A percentile compares a stretch with the other conserved stretches of the same genome.
These are phyloP conservation scores for Eucalyptus urophylla DNA, from an alignment of 345 rosid genomes.

Conservation along the genomic window DNA sequence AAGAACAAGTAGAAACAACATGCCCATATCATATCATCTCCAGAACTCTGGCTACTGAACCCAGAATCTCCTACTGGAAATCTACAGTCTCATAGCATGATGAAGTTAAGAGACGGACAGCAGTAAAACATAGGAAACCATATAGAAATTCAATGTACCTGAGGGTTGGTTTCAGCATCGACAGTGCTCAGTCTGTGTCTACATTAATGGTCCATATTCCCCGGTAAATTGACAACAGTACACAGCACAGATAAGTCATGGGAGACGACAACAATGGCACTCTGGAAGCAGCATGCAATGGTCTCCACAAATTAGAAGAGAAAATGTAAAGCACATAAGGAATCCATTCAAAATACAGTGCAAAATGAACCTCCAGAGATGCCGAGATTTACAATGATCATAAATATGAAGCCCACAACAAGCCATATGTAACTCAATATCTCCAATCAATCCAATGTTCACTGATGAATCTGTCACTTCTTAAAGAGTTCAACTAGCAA, in stretches of 20 bases:
- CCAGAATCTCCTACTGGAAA: background rate
- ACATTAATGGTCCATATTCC: background rate
- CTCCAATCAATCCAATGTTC: background rate
- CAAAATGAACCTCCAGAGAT: background rate
- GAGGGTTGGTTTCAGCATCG: constrained; percentile 93
- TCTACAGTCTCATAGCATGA: background rate
- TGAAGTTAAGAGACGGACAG: background rate
- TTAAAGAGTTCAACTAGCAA: background rate
- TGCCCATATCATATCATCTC: background rate
- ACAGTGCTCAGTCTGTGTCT: constrained; percentile 64
- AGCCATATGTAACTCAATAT: background rate
- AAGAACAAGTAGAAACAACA: background rate
- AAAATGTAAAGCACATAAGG: background rate
- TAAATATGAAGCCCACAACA: background rate
- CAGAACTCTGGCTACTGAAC: background rate
- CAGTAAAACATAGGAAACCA: background rate
- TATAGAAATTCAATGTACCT: constrained; percentile 16
- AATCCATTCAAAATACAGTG: background rate
- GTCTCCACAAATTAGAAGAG: background rate
- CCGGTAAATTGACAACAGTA: constrained; percentile 73
- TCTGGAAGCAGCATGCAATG: background rate
- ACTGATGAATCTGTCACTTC: background rate
- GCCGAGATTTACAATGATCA: background rate
- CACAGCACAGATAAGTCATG: constrained; percentile 84
- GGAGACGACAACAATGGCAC: background rate